Evolutionary conservation across 305 asterid species (phyloP), one percentile per base, ranked within the genome.

Genomic region (Solanum hybrid): DNA sequence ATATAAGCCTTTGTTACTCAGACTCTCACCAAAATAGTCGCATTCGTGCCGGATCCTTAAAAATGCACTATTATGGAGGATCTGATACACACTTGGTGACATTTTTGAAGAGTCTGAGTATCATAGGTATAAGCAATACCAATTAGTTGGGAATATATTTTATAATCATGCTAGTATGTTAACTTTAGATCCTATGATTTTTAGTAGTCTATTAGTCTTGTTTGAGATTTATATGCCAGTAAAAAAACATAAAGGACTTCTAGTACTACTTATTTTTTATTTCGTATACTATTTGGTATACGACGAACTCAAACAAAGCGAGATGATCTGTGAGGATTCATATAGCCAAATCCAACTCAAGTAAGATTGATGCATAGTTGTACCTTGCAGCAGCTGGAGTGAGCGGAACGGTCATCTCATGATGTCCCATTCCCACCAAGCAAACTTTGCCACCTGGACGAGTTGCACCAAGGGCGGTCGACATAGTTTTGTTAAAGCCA

Each of bases 351-450:
- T 14, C 8, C 22, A 81, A 40, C 24, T 81, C 0, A 37, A 39
- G 42, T 36, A 1, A 39, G 35, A 81, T 39, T 81, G 35, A 81
- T 18, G 86, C 24, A 28, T 39, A 39, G 69, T 18, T 57, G 39
- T 91, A 97, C 99, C 99, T 95, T 71, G 93, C 98, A 84, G 96
- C 95, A 92, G 99, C 97, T 11, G 97, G 94, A 7, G 98, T 91
- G 87, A 97, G 97, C 42, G 98, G 99, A 76, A 97, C 76, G 10
- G 96, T 95, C 99, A 96, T 96, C 93, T 95, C 95, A 1, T 87
- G 89, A 91, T 96, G 99, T 28, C 99, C 99, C 97, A 96, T 91
- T 22, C 99, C 98, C 4, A 96, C 98, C n/a, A 96, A 95, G 93
- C 99, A 96, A 91, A 96, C 98, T 90, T 92, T 95, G 20, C 99